Evolutionary conservation across 768 basidiomycete genomes (phyloP), one percentile per base, ranked within the genome.

Genomic region (Tulasnella sp.): DNA sequence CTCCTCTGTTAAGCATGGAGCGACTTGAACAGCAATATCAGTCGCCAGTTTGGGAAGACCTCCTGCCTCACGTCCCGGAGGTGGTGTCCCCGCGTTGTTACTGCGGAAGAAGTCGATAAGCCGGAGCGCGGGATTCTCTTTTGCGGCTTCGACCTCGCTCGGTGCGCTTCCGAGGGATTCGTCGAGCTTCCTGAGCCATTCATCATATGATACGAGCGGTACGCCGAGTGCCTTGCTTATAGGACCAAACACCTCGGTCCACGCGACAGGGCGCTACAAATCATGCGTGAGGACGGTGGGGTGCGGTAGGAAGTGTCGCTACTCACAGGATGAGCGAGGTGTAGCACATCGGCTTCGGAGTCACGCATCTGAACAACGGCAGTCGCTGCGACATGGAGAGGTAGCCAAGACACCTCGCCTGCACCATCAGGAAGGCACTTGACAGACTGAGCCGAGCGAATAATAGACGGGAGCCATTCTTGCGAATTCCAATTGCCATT

Each of bases 371-470:
- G 67, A 39, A 66, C 49, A 36, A 67, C 57, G 1, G 65, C 62
- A 2, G 61, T 32, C 1, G 67, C 67, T 1, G 64, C 65, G 27
- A 62, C 61, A 6, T 64, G 57, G 12, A 65, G 58, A 2, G 64
- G 62, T 11, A 68, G 62, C 67, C 67, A 68, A 9, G 65, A 63
- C 14, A 68, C n/a, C n/a, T n/a, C n/a, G n/a, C n/a, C n/a, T n/a
- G n/a, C n/a, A n/a, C n/a, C n/a, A n/a, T n/a, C n/a, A n/a, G n/a
- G n/a, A n/a, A n/a, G n/a, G n/a, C n/a, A n/a, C n/a, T n/a, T n/a
- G n/a, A n/a, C n/a, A n/a, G n/a, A n/a, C n/a, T n/a, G n/a, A n/a
- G n/a, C n/a, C n/a, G n/a, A n/a, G n/a, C n/a, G n/a, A n/a, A n/a
- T n/a, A n/a, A n/a, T n/a, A n/a, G n/a, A n/a, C n/a, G n/a, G n/a